Conservation (phyloP, 2,329 filamentous ascomycete species). For the Dryadomyces quercus-mongolicae region DNA sequence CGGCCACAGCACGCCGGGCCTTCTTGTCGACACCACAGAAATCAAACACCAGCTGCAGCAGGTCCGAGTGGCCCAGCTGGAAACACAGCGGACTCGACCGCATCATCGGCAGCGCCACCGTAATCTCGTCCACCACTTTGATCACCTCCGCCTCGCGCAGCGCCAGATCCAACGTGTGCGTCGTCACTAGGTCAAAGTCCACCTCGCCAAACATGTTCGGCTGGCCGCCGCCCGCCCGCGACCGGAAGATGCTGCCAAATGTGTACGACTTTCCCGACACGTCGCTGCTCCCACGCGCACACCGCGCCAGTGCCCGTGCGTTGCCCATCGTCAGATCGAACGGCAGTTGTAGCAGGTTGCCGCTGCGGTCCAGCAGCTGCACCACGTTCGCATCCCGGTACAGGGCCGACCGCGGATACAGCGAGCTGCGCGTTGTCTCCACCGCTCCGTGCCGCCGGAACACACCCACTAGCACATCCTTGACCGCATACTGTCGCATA, state of each 20-base stretch:
- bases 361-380: slow-evolving; percentile 68
- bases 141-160: slow-evolving; percentile 88
- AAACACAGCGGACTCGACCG: slow-evolving; percentile 69
- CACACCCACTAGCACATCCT: slow-evolving; percentile 60
- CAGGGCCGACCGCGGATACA: slow-evolving; percentile 74
- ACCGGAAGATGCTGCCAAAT: slow-evolving; percentile 80
- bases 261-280: slow-evolving; percentile 67
- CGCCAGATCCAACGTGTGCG: slow-evolving; percentile 67
- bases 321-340: slow-evolving; percentile 87
- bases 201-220: slow-evolving; percentile 78
- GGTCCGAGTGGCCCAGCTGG: slow-evolving; percentile 76
- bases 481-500: slow-evolving; percentile 60
- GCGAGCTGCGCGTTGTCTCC: slow-evolving; percentile 58
- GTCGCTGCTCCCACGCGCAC: slow-evolving; percentile 36
- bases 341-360: slow-evolving; percentile 85
- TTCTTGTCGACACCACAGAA: slow-evolving; percentile 66
- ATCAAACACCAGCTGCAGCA: slow-evolving; percentile 81
- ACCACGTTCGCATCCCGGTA: slow-evolving; percentile 64
- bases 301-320: slow-evolving; percentile 70
- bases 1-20: slow-evolving; percentile 62
- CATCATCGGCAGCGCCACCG: slow-evolving; percentile 67
- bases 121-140: slow-evolving; percentile 87
- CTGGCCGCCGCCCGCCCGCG: slow-evolving; percentile 65
- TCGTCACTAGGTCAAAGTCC: slow-evolving; percentile 91
- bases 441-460: slow-evolving; percentile 86